Evolutionary conservation across 805 yeast species (phyloP), one percentile per base, ranked within the genome.

Genomic region (Yarrowia bubula): DNA sequence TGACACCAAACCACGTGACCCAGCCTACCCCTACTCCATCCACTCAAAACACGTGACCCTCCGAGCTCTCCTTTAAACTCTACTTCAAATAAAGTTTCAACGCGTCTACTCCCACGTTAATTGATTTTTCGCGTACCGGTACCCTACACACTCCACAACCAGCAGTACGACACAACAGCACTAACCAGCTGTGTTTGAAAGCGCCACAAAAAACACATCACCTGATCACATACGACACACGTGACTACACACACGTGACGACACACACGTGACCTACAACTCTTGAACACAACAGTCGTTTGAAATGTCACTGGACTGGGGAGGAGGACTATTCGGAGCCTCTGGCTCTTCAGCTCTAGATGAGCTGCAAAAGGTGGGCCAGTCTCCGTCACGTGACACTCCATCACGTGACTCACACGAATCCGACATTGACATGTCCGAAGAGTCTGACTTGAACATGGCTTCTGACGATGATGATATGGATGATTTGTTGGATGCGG

Each of bases 61-160:
- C 28, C 5, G 5, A 22, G 3, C 5, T 22, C 28, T 22, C 38
- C 38, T 11, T 11, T 10, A 35, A 35, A 35, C 8, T 11, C 7
- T 35, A 35, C 7, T 6, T 8, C 8, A 9, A 35, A 35, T 35
- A 35, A 35, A 35, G 38, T 35, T 35, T 15, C 15, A 47, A 47
- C 53, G 39, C 53, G 53, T 35, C 13, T 11, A 11, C n/a, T 10
- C 13, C 37, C 3, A n/a, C 37, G n/a, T 46, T 46, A 46, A 46
- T 46, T 46, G 51, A 46, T 10, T 14, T 47, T 47, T 48, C 55
- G 55, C 55, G 55, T 48, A 33, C n/a, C n/a, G n/a, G n/a, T n/a
- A n/a, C n/a, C n/a, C n/a, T n/a, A n/a, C n/a, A 13, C 31, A n/a
- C 15, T 1, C 4, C 3, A n/a, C 22, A 8, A 14, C 5, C 15